These are phyloP conservation scores for Pseudoscleropodium purum DNA, from an alignment of 225 moss, liverwort and hornwort species.

Conservation along the genomic window DNA sequence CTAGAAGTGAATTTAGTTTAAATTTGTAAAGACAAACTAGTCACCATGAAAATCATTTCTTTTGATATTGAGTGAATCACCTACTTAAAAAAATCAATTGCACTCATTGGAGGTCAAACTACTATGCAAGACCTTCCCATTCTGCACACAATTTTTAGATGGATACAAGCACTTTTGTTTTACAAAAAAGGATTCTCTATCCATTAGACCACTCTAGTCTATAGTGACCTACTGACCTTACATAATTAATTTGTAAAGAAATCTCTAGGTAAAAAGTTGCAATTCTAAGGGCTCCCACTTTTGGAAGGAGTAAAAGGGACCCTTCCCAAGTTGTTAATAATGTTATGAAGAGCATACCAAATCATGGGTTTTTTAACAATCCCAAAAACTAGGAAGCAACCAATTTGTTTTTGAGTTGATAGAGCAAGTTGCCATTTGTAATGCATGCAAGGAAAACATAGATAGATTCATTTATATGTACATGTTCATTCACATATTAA, in stretches of 20 bases:
- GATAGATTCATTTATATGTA: background rate
- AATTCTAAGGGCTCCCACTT: accelerated
- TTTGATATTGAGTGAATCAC: background rate
- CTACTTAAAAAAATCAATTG: accelerated
- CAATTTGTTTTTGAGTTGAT: background rate
- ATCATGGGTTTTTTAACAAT: accelerated
- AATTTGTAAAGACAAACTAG: accelerated
- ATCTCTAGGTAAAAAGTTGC: background rate
- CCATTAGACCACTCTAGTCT: accelerated
- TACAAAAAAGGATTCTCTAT: background rate
- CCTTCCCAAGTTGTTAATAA: accelerated
- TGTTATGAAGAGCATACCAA: background rate
- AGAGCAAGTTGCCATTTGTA: background rate
- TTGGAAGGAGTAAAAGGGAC: accelerated
- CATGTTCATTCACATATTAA: background rate
- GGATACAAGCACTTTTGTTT: background rate
- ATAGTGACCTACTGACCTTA: accelerated
- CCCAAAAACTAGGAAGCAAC: background rate
- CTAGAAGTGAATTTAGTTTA: background rate
- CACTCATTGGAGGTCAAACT: background rate
- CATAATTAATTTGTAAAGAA: accelerated
- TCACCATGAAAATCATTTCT: accelerated
- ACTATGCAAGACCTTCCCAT: accelerated
- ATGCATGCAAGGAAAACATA: background rate
- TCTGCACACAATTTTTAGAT: accelerated